These are phyloP conservation scores for Marchantia paleacea DNA, from an alignment of 225 moss, liverwort and hornwort genomes.

Conservation along the genomic window DNA sequence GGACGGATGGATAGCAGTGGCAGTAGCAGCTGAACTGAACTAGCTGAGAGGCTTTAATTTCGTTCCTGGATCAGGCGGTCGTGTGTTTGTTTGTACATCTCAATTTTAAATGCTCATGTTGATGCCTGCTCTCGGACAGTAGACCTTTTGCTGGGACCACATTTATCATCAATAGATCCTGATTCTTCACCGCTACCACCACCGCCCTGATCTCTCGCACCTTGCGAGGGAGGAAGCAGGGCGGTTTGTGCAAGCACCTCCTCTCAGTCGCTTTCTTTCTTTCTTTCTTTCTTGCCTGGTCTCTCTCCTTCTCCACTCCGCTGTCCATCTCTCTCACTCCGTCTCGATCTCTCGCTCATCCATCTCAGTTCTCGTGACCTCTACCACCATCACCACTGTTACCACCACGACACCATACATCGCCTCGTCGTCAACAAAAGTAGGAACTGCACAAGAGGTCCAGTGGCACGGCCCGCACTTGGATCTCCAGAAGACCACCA, in stretches of 20 bases:
- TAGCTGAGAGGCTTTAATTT: not conserved
- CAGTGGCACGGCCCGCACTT: not conserved
- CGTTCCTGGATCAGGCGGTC: not conserved
- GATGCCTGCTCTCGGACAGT: not conserved
- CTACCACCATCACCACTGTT: not conserved
- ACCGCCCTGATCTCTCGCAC: not conserved
- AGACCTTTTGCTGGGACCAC: not conserved
- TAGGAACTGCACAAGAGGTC: not conserved
- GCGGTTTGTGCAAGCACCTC: not conserved
- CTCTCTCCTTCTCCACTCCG: too few species aligned
- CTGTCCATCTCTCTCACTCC: not conserved
- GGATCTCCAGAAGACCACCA: not conserved
- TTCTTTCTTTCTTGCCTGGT: not conserved
- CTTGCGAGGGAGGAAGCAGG: not conserved
- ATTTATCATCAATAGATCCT: not conserved
- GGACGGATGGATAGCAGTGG: not conserved
- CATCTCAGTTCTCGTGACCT: not conserved
- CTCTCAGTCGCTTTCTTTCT: not conserved
- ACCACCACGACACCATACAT: not conserved
- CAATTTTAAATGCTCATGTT: not conserved
- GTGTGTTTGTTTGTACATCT: not conserved
- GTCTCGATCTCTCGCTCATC: not conserved
- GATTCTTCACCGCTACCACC: not conserved
- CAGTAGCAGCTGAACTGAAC: not conserved
- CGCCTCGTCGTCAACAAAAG: too few species aligned